phyloP scores from a whole-genome alignment of 2,329 filamentous ascomycete genomes.

The Arthrobotrys sphaeroides region DNA sequence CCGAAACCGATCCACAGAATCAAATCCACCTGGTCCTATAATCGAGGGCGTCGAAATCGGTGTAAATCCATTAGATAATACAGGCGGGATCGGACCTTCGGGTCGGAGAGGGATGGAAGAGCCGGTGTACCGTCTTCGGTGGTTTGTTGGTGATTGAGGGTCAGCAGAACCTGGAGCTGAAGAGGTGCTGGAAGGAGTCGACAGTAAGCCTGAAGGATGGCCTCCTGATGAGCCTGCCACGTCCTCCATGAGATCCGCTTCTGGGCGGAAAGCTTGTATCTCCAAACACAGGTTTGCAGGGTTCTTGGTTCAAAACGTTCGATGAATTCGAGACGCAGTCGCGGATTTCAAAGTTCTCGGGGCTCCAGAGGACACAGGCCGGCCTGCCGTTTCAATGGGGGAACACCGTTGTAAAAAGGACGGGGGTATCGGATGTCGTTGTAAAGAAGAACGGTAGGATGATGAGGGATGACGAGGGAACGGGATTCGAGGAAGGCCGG shows the following conservation, averaged over 20 bases:
- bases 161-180: constrained; percentile 23
- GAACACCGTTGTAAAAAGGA: constrained; percentile 18
- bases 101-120: constrained; percentile 46
- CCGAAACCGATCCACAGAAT: constrained; percentile 38
- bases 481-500: constrained; percentile 18
- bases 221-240: constrained; percentile 48
- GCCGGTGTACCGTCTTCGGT: constrained; percentile 48
- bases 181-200: constrained; percentile 20
- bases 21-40: constrained; percentile 43
- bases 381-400: constrained; percentile 25
- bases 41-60: constrained; percentile 41
- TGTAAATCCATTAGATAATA: constrained; percentile 44
- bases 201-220: constrained; percentile 41
- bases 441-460: neutral
- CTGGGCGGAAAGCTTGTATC: constrained; percentile 47
- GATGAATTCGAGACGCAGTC: constrained; percentile 12
- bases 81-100: constrained; percentile 35
- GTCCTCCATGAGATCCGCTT: constrained; percentile 54
- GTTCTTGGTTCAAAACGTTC: constrained; percentile 18
- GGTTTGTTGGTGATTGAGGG: constrained; percentile 40
- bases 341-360: constrained; percentile 21
- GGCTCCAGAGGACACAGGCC: constrained; percentile 12
- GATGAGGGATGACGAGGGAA: constrained; percentile 2
- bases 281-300: constrained; percentile 31
- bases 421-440: constrained; percentile 22